Percentiles rank a stretch among this genome's conserved stretches.
phyloP scores from a whole-genome alignment of 306 rosid species.

The Dryas octopetala region DNA sequence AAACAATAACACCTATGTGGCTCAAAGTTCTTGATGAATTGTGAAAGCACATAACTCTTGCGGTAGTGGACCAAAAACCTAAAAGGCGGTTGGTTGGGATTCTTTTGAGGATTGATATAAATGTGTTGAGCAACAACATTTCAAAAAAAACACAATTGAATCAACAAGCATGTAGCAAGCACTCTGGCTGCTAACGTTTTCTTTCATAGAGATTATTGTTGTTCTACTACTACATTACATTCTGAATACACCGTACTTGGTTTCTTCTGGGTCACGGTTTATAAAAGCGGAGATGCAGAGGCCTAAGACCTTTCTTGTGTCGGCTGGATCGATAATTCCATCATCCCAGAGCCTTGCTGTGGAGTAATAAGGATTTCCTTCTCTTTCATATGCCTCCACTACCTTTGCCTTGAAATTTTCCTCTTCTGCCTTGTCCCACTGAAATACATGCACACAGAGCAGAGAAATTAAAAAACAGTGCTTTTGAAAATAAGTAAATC shows the following conservation, averaged over 20 bases:
- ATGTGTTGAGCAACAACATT: neutral
- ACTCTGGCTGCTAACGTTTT: slow-evolving; percentile 4
- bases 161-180: neutral
- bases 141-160: slow-evolving; percentile 6
- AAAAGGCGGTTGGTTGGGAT: too few relatives aligned
- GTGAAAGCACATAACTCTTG: too few relatives aligned
- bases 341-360: slow-evolving; percentile 97
- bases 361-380: slow-evolving; percentile 88
- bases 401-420: slow-evolving; percentile 73
- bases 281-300: slow-evolving; percentile 72
- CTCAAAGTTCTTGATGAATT: too few relatives aligned
- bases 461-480: slow-evolving; percentile 21
- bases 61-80: too few relatives aligned
- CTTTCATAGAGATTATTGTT: slow-evolving; percentile 14
- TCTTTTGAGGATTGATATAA: neutral
- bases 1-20: too few relatives aligned
- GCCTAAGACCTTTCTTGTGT: slow-evolving; percentile 77
- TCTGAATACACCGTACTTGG: slow-evolving; percentile 90
- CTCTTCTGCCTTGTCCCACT: slow-evolving; percentile 93
- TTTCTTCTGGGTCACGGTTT: slow-evolving; percentile 62
- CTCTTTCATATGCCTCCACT: slow-evolving; percentile 76
- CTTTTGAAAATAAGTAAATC: neutral
- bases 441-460: slow-evolving; percentile 9
- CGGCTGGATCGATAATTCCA: slow-evolving; percentile 95
- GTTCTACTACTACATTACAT: slow-evolving; percentile 43